Percentiles rank a stretch among this genome's conserved stretches.
Conservation (phyloP, 106 monocot genomes). For the Dendrobium huoshanense region DNA sequence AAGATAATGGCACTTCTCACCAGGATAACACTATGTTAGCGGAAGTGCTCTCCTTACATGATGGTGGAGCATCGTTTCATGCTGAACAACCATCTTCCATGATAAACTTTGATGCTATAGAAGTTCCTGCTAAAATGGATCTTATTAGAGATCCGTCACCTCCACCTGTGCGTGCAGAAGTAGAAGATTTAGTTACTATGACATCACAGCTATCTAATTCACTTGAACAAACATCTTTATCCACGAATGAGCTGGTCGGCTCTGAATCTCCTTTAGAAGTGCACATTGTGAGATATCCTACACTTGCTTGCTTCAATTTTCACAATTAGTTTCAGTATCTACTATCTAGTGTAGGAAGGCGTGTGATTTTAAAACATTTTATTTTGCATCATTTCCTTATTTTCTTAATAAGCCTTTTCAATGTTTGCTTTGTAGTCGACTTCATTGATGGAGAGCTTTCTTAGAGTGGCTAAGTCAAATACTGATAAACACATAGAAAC, state of each 20-base stretch:
- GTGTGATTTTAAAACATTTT: not conserved
- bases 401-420: slow-evolving; percentile 1
- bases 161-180: slow-evolving; percentile 77
- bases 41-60: slow-evolving; percentile 66
- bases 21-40: slow-evolving; percentile 45
- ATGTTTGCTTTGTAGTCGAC: slow-evolving; percentile 46
- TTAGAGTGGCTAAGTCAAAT: slow-evolving; percentile 87
- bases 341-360: not conserved
- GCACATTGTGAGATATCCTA: slow-evolving; percentile 55
- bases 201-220: slow-evolving; percentile 31
- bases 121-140: slow-evolving; percentile 39
- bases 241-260: slow-evolving; percentile 49
- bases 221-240: slow-evolving; percentile 22
- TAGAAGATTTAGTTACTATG: slow-evolving; percentile 45
- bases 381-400: not conserved
- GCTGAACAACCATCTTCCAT: slow-evolving; percentile 34
- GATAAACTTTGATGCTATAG: slow-evolving; percentile 18
- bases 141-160: slow-evolving; percentile 63
- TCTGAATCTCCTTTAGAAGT: slow-evolving; percentile 78
- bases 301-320: not conserved
- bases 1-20: slow-evolving; percentile 28
- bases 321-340: not conserved
- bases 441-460: slow-evolving; percentile 79
- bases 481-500: slow-evolving; percentile 84
- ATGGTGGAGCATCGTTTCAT: slow-evolving; percentile 25